These are phyloP conservation scores for Uronychia setigera DNA, from an alignment of 73 alveolate species.

Conservation along the genomic window DNA sequence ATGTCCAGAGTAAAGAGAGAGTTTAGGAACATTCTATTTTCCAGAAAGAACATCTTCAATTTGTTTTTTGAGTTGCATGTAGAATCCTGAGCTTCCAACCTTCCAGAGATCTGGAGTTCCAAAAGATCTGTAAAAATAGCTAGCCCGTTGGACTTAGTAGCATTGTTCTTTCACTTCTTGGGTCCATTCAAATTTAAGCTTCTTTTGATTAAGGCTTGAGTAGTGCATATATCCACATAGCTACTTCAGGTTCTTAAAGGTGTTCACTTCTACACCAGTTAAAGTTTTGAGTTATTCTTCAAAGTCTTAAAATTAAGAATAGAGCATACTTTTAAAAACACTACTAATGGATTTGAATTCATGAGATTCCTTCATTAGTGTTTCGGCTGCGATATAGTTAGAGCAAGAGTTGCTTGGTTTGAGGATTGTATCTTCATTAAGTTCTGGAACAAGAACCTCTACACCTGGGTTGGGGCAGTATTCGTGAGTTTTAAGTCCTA, in stretches of 20 bases:
- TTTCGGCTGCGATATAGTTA: neutral
- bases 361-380: neutral
- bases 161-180: neutral
- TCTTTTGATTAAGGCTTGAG: neutral
- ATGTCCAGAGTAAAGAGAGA: no score
- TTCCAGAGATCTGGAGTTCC: neutral
- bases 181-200: neutral
- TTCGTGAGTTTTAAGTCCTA: neutral
- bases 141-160: neutral
- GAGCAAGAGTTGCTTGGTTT: neutral
- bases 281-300: no score
- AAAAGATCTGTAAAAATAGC: neutral
- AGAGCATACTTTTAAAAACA: neutral
- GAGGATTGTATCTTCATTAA: neutral
- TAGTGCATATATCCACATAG: neutral
- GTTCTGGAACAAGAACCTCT: neutral
- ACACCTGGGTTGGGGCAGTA: neutral
- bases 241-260: neutral
- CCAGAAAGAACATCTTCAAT: neutral
- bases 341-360: neutral
- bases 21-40: no score
- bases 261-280: neutral
- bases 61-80: neutral
- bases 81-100: neutral
- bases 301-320: neutral